Conservation (phyloP, 164 flowering plant genomes). For the Aristolochia fimbriata region DNA sequence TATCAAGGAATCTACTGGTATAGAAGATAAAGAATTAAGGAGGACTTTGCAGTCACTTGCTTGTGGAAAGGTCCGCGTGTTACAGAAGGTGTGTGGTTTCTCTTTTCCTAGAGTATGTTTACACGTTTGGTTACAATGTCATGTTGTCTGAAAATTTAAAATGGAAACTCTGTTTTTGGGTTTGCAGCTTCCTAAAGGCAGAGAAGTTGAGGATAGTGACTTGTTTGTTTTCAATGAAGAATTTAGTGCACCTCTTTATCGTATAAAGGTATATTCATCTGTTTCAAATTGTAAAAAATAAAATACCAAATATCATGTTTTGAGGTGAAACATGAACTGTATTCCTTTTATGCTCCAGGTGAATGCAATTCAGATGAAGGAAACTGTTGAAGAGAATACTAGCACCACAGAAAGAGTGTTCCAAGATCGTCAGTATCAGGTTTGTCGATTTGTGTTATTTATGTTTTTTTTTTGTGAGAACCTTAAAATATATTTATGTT, state of each 20-base stretch:
- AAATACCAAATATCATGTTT: neutral
- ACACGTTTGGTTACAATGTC: neutral
- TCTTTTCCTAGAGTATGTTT: neutral
- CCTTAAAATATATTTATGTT: too few relatives aligned
- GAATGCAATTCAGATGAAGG: slow-evolving; percentile 98
- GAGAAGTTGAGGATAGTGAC: slow-evolving; percentile 79
- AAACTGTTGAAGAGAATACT: slow-evolving; percentile 93
- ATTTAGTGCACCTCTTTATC: slow-evolving; percentile 79
- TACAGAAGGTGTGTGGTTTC: slow-evolving; percentile 51
- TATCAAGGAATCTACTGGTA: slow-evolving; percentile 69
- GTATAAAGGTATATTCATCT: slow-evolving; percentile 53
- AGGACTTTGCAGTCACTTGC: slow-evolving; percentile 91
- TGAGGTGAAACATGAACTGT: too few relatives aligned
- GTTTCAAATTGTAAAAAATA: neutral
- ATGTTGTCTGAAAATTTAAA: neutral
- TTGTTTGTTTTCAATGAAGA: slow-evolving; percentile 69
- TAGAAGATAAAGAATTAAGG: slow-evolving; percentile 87
- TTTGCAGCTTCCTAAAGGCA: slow-evolving; percentile 74
- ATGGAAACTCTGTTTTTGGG: neutral
- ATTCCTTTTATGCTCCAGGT: slow-evolving; percentile 31
- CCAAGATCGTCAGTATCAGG: slow-evolving; percentile 99
- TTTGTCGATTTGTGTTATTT: slow-evolving; percentile 6
- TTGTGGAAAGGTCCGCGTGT: slow-evolving; percentile 84
- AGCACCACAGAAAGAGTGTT: slow-evolving; percentile 97
- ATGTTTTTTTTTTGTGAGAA: too few relatives aligned